A percentile compares a stretch with the other conserved stretches of the same genome.
phyloP scores from a whole-genome alignment of 2,329 filamentous ascomycete genomes.

The Phoma sp. region DNA sequence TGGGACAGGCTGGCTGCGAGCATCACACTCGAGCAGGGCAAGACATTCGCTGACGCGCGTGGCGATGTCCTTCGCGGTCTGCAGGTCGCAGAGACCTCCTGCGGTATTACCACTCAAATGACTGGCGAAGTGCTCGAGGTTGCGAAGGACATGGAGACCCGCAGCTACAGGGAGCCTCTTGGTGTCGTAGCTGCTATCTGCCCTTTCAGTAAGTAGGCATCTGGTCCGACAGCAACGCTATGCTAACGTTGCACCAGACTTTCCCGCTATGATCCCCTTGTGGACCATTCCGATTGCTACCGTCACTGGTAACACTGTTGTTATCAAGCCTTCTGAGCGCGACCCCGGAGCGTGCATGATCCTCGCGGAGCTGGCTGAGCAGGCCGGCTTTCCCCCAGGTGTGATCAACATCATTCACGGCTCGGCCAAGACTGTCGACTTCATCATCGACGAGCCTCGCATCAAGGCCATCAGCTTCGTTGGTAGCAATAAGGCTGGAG shows the following conservation, averaged over 20 bases:
- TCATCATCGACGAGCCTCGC: slow-evolving; percentile 81
- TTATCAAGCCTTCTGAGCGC: slow-evolving; percentile 86
- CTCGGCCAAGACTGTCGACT: slow-evolving; percentile 80
- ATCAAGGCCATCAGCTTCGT: slow-evolving; percentile 91
- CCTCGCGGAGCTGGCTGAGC: slow-evolving; percentile 76
- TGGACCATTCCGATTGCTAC: slow-evolving; percentile 88
- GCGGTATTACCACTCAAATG: slow-evolving; percentile 79
- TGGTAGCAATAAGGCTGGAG: slow-evolving; percentile 84
- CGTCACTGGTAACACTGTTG: slow-evolving; percentile 80
- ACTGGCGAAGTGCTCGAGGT: slow-evolving; percentile 86
- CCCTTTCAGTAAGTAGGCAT: slow-evolving; percentile 72
- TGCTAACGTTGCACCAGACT: slow-evolving; percentile 62
- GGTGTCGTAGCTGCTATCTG: slow-evolving; percentile 84
- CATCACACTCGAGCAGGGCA: slow-evolving; percentile 87
- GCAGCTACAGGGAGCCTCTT: slow-evolving; percentile 80
- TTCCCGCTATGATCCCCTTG: slow-evolving; percentile 91
- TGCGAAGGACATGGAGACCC: slow-evolving; percentile 87
- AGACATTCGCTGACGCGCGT: slow-evolving; percentile 82
- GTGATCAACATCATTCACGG: slow-evolving; percentile 86
- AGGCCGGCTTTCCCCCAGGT: slow-evolving; percentile 81
- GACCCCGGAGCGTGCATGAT: slow-evolving; percentile 87
- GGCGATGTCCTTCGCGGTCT: slow-evolving; percentile 82
- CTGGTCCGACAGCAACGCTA: background rate
- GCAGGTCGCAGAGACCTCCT: slow-evolving; percentile 84
- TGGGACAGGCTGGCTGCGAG: slow-evolving; percentile 84